Conservation (phyloP, 1,284 basidiomycete species). For the Phlebopus sp. region DNA sequence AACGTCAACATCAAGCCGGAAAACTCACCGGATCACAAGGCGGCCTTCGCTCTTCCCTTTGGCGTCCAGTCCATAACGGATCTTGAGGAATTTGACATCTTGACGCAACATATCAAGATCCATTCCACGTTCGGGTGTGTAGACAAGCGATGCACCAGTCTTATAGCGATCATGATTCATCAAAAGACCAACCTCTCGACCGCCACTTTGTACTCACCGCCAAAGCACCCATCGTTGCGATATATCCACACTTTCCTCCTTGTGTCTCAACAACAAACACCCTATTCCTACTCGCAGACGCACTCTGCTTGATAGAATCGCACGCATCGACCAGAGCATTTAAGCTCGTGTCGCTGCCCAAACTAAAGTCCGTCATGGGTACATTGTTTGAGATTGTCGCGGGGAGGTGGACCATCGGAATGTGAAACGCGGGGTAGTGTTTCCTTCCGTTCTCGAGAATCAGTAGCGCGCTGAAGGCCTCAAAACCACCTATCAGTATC, state of each 20-base stretch:
- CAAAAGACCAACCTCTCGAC: too few species aligned
- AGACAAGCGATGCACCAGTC: conserved; percentile 90
- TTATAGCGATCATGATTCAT: conserved; percentile 27
- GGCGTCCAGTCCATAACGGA: conserved; percentile 81
- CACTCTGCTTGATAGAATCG: conserved; percentile 97
- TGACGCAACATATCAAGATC: conserved; percentile 75
- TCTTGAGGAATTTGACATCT: conserved; percentile 90
- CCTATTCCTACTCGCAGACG: conserved; percentile 90
- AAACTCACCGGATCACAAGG: conserved; percentile 78
- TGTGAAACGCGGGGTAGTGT: conserved; percentile 87
- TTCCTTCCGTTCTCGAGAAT: conserved; percentile 79
- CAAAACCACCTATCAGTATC: conserved; percentile 94
- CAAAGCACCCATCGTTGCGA: conserved; percentile 92
- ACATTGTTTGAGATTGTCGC: conserved; percentile 99
- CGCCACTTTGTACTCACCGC: conserved; percentile 59
- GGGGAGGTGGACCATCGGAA: conserved; percentile 91
- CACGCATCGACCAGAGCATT: conserved; percentile 98
- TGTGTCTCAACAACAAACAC: conserved; percentile 99
- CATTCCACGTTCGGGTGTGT: conserved; percentile 93
- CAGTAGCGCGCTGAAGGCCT: conserved; percentile 82
- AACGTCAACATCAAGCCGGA: not conserved
- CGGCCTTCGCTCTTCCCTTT: conserved; percentile 92
- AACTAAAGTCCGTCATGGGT: conserved; percentile 92
- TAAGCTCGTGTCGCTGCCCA: conserved; percentile 94
- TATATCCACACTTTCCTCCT: conserved; percentile 94